Percentiles rank a stretch among this genome's conserved stretches.
phyloP scores from a whole-genome alignment of 306 rosid genomes.

The Medicago arabica region DNA sequence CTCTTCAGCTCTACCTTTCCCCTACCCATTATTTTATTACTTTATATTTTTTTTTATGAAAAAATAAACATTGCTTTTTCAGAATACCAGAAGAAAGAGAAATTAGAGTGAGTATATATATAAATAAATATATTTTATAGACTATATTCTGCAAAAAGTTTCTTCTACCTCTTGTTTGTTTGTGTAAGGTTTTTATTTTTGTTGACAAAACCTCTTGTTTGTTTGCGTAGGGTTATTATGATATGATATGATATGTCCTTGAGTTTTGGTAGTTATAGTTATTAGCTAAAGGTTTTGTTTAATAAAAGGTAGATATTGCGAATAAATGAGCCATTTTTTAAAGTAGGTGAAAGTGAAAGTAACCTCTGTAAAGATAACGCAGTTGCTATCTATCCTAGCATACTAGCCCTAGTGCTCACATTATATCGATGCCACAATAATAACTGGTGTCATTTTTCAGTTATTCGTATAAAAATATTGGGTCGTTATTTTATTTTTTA shows the following conservation, averaged over 20 bases:
- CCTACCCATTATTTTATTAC: constrained; percentile 66
- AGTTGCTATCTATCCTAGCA: constrained; percentile 4
- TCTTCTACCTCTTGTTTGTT: constrained; percentile 24
- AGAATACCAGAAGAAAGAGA: constrained; percentile 24
- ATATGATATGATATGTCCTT: constrained; percentile 31
- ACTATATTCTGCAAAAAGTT: constrained; percentile 40
- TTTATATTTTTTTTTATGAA: constrained; percentile 14
- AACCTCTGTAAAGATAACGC: neutral
- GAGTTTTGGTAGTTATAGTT: constrained; percentile 36
- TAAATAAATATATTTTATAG: neutral
- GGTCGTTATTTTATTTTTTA: too few species aligned
- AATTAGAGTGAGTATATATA: neutral
- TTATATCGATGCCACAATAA: too few species aligned
- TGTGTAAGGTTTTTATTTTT: constrained; percentile 6
- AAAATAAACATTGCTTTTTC: constrained; percentile 40
- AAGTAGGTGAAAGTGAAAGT: constrained; percentile 25
- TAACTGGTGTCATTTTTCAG: too few species aligned
- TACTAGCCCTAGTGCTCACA: constrained; percentile 3
- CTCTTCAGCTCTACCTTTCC: constrained; percentile 90
- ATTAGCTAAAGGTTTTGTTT: constrained; percentile 36
- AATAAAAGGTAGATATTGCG: constrained; percentile 32
- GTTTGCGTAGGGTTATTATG: constrained; percentile 27
- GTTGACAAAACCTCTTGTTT: neutral
- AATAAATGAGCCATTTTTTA: constrained; percentile 24
- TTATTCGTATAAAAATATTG: too few species aligned